A percentile compares a stretch with the other conserved stretches of the same genome.
These are phyloP conservation scores for Misopates orontium DNA, from an alignment of 257 asterid species.

Conservation along the genomic window DNA sequence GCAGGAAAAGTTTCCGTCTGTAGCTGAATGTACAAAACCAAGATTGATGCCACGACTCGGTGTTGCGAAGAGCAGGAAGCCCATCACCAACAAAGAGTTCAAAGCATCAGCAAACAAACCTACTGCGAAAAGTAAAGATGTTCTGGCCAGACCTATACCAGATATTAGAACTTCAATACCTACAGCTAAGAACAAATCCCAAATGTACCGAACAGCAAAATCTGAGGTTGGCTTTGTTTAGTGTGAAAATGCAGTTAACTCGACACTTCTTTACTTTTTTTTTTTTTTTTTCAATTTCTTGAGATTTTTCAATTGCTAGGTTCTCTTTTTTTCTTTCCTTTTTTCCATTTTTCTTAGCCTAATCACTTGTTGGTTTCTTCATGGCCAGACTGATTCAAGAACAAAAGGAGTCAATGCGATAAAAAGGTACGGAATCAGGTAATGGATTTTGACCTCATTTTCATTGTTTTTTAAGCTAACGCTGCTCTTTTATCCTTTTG, in stretches of 20 bases:
- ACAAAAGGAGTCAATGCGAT: constrained; percentile 31
- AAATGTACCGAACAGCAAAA: constrained; percentile 34
- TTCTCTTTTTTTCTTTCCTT: no score
- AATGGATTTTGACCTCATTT: constrained; percentile 3
- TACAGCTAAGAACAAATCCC: constrained; percentile 26
- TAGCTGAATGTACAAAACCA: constrained; percentile 30
- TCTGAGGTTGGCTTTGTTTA: constrained; percentile 44
- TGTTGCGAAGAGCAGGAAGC: constrained; percentile 34
- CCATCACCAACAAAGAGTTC: constrained; percentile 30
- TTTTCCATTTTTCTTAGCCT: constrained; percentile 11
- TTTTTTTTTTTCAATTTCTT: neutral
- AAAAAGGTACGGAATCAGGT: constrained; percentile 48
- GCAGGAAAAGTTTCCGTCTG: constrained; percentile 46
- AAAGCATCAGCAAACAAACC: constrained; percentile 36
- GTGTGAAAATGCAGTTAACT: neutral
- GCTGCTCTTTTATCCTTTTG: neutral
- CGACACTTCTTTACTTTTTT: neutral
- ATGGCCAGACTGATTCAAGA: constrained; percentile 41
- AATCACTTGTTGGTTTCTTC: constrained; percentile 4
- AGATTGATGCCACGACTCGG: constrained; percentile 32
- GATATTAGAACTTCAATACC: constrained; percentile 35
- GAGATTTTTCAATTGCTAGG: neutral
- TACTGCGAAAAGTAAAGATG: constrained; percentile 30
- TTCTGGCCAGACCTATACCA: constrained; percentile 30
- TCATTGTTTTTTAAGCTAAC: neutral